Percentiles rank a stretch among this genome's conserved stretches.
These are phyloP conservation scores for Yarrowia galli DNA, from an alignment of 1,139 yeast genomes.

Conservation along the genomic window DNA sequence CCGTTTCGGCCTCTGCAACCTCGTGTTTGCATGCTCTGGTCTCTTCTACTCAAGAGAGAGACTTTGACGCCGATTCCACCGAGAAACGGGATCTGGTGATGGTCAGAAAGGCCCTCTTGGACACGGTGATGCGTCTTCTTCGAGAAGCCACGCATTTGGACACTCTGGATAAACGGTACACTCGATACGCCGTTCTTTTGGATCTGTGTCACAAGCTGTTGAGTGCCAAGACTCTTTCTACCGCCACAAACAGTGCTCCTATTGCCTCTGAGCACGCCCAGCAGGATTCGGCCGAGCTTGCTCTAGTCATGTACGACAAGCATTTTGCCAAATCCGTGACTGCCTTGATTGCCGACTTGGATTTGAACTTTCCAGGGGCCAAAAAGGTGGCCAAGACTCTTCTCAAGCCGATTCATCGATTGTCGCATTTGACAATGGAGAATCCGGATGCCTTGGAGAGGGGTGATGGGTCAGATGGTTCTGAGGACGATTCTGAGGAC, in stretches of 20 bases:
- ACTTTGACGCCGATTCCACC: constrained; percentile 46
- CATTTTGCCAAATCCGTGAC: constrained; percentile 67
- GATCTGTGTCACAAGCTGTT: constrained; percentile 55
- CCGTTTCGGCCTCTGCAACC: constrained; percentile 61
- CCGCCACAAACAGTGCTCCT: constrained; percentile 46
- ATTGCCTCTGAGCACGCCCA: constrained; percentile 62
- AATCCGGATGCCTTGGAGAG: constrained; percentile 56
- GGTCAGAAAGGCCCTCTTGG: constrained; percentile 77
- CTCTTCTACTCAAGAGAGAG: constrained; percentile 62
- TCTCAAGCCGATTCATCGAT: constrained; percentile 64
- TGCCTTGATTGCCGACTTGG: constrained; percentile 65
- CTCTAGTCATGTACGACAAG: constrained; percentile 71
- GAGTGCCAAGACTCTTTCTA: constrained; percentile 45
- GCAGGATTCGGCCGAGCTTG: constrained; percentile 56
- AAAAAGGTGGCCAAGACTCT: constrained; percentile 64
- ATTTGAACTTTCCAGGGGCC: constrained; percentile 73
- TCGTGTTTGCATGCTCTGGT: constrained; percentile 54
- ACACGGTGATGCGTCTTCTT: constrained; percentile 68
- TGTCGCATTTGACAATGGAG: constrained; percentile 59
- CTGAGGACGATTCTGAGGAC: constrained; percentile 50
- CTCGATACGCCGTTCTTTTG: constrained; percentile 56
- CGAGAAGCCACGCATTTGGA: constrained; percentile 54
- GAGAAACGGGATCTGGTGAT: constrained; percentile 63
- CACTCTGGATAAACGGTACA: constrained; percentile 55
- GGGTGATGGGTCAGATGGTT: constrained; percentile 59